A percentile compares a stretch with the other conserved stretches of the same genome.
phyloP scores from a whole-genome alignment of 164 flowering plant genomes.

The Nymphaea thermarum region DNA sequence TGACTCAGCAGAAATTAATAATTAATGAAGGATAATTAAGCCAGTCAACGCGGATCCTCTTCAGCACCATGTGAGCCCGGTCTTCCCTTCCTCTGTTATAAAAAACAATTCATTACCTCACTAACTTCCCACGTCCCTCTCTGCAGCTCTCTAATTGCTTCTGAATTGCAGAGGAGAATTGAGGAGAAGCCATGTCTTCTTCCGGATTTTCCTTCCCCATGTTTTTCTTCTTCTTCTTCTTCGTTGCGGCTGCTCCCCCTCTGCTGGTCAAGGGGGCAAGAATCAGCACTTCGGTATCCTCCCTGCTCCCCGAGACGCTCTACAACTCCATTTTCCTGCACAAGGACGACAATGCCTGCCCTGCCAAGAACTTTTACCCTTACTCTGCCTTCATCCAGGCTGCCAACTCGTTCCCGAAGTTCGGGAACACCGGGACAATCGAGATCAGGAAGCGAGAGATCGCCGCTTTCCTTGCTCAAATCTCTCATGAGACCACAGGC shows the following conservation, averaged over 20 bases:
- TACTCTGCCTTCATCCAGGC: constrained; percentile 41
- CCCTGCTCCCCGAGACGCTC: constrained; percentile 16
- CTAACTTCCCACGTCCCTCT: too few species aligned
- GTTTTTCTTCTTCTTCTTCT: neutral
- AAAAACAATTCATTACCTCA: too few species aligned
- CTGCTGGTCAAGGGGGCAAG: neutral
- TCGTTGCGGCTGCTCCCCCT: neutral
- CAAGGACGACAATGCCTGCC: constrained; percentile 52
- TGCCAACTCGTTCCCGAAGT: constrained; percentile 25
- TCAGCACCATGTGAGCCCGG: too few species aligned
- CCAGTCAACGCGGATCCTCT: neutral
- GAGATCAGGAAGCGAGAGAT: constrained; percentile 42
- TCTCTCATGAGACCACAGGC: constrained; percentile 71
- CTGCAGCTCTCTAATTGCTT: too few species aligned
- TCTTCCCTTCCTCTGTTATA: too few species aligned
- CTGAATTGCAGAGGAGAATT: too few species aligned
- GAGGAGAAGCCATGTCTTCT: too few species aligned
- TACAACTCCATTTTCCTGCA: constrained; percentile 37
- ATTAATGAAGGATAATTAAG: too few species aligned
- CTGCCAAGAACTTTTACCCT: constrained; percentile 44
- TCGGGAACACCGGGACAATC: constrained; percentile 35
- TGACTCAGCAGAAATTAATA: too few species aligned
- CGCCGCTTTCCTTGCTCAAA: constrained; percentile 78
- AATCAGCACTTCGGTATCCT: constrained; percentile 6
- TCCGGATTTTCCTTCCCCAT: neutral